Base-by-base conservation (phyloP, 169 alveolate genomes). In the Ichthyophthirius multifiliis region DNA sequence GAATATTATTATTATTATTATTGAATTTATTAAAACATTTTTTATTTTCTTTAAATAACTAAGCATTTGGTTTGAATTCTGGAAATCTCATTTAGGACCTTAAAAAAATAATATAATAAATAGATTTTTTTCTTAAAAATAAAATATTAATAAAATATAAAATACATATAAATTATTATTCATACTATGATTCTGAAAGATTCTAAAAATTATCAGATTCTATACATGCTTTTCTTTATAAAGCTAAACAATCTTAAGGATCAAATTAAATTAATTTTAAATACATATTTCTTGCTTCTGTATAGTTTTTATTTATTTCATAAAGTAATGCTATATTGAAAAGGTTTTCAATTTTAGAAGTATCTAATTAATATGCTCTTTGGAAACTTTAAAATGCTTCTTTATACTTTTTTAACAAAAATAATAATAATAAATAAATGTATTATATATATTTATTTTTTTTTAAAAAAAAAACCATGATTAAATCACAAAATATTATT, bases 81-180 rank as follows among this genome's bases (percentile, higher is more conserved):
- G 41, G 71, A 23, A 55, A 55, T 55, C 71, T 55, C 71, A 55
- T 55, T 55, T 55, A 55, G 15, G 31, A 55, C 31, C 71, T 55
- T n/a, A n/a, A n/a, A n/a, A n/a, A n/a, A n/a, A n/a, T n/a, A n/a
- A n/a, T n/a, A n/a, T n/a, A n/a, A n/a, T n/a, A n/a, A n/a, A n/a
- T n/a, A n/a, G n/a, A n/a, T n/a, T n/a, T n/a, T n/a, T n/a, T n/a
- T n/a, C n/a, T n/a, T n/a, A n/a, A n/a, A n/a, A n/a, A n/a, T n/a
- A n/a, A 55, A 15, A 10, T 55, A 10, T 55, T 18, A 2, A 1
- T 15, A 2, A 15, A 15, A 55, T 23, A 27, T 16, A n/a, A n/a
- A n/a, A n/a, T n/a, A n/a, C n/a, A n/a, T n/a, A n/a, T n/a, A n/a
- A n/a, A n/a, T n/a, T 16, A n/a, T 55, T 27, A 27, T 55, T 23